These are phyloP conservation scores for Sporothrix luriei DNA, from an alignment of 2,329 filamentous ascomycete genomes.

Conservation along the genomic window DNA sequence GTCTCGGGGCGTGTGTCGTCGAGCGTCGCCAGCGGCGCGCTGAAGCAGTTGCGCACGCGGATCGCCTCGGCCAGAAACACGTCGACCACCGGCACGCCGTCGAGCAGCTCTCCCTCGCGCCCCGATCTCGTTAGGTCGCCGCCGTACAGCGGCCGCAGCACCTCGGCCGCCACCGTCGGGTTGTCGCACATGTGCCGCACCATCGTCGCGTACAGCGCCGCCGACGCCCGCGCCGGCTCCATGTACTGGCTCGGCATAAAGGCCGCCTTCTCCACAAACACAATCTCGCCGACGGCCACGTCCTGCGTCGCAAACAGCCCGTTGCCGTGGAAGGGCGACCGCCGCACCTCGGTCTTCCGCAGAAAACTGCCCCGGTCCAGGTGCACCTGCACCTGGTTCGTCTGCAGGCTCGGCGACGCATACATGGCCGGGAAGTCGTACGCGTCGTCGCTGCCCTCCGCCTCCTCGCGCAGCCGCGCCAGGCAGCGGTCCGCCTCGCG, in stretches of 20 bases:
- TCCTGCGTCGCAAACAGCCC: constrained; percentile 48
- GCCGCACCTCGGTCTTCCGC: constrained; percentile 41
- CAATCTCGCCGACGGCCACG: constrained; percentile 46
- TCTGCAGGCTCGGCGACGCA: background rate
- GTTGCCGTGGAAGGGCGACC: constrained; percentile 44
- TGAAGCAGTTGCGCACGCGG: constrained; percentile 49
- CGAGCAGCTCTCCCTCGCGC: constrained; percentile 42
- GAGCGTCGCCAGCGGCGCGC: constrained; percentile 42
- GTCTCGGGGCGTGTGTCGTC: constrained; percentile 39
- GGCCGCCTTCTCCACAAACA: constrained; percentile 50
- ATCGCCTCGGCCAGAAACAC: constrained; percentile 47
- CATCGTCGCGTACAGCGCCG: constrained; percentile 24
- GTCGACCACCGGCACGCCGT: constrained; percentile 45
- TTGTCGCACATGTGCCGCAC: constrained; percentile 48
- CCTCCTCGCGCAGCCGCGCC: constrained; percentile 40
- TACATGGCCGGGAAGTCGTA: constrained; percentile 42
- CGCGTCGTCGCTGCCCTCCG: constrained; percentile 35
- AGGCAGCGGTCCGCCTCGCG: constrained; percentile 39
- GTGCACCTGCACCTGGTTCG: constrained; percentile 36
- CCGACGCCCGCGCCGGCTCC: constrained; percentile 37
- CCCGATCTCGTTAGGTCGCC: constrained; percentile 43
- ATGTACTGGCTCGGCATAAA: constrained; percentile 48
- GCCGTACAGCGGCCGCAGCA: constrained; percentile 40
- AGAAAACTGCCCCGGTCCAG: constrained; percentile 45
- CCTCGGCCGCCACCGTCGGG: constrained; percentile 39